Evolutionary conservation across 208 protist species (phyloP), one percentile per base, ranked within the genome.

Genomic region (Vickermania ingenoplastis): DNA sequence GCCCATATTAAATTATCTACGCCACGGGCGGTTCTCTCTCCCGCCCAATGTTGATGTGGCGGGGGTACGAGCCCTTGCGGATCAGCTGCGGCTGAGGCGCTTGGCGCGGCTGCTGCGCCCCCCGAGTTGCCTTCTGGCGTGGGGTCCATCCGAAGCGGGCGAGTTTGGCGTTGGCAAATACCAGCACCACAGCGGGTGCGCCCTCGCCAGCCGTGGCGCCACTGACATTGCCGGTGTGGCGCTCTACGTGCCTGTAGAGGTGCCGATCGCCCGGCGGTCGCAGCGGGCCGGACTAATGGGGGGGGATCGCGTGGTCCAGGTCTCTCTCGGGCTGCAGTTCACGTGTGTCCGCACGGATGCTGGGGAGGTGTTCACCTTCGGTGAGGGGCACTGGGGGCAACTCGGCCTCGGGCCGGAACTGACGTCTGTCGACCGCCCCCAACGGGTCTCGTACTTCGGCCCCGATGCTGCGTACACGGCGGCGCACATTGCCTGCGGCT

Each of bases 341-440:
- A 95, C 77, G 64, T 81, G 78, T 36, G 83, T 65, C 1, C 69
- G 88, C 22, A 78, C 69, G 24, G 67, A 79, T 53, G 55, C 55
- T 25, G 84, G 84, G 17, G 69, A 80, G 45, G 73, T 94, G 24
- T 90, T 87, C 58, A 78, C 81, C 3, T 90, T 92, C 57, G 88
- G 88, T 7, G 86, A 87, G 56, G 83, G 82, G 0, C 81, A 90
- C 59, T 94, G 88, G 85, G 88, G 88, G 0, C 88, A 94, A 65
- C 71, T 94, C 11, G 88, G 88, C 13, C 67, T 94, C 13, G 84
- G 85, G 48, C 67, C 41, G 45, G 73, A 81, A 17, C 58, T 63
- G 29, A 69, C 75, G 49, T 65, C 78, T 3, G 45, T 62, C 13
- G 77, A 89, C 21, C 36, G 36, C 17, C 36, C 36, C 11, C 36